Conservation (phyloP, 257 asterid genomes). For the Nicotiana attenuata region DNA sequence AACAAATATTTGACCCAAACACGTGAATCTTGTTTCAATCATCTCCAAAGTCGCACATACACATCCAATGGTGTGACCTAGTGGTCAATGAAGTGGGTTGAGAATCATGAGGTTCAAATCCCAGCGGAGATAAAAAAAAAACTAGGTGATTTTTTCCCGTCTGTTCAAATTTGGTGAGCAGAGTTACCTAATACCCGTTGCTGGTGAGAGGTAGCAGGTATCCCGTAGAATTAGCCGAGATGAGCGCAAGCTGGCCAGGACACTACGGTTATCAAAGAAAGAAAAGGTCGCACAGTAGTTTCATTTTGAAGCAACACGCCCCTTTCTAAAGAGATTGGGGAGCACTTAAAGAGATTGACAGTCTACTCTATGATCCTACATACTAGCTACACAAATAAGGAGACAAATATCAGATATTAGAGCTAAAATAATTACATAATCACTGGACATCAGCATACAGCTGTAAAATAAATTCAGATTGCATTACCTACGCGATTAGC, state of each 20-base stretch:
- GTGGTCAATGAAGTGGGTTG: no score
- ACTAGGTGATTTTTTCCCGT: neutral
- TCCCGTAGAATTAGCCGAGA: no score
- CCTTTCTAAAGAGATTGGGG: neutral
- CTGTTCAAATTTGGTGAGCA: neutral
- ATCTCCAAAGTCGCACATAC: neutral
- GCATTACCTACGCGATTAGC: neutral
- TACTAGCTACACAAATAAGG: neutral
- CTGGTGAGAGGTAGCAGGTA: no score
- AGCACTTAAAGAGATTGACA: neutral
- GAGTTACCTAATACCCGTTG: no score
- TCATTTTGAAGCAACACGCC: no score
- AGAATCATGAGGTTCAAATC: no score
- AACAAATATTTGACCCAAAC: neutral
- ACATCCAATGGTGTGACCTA: neutral
- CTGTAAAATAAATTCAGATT: neutral
- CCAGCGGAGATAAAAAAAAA: neutral
- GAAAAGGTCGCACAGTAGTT: no score
- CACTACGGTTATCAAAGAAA: neutral
- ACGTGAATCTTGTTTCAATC: neutral
- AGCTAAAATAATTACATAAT: neutral
- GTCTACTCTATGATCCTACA: neutral
- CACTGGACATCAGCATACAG: neutral
- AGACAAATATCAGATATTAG: neutral
- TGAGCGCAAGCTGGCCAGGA: neutral